phyloP scores from a whole-genome alignment of 2,329 filamentous ascomycete species.

The Lecanicillium sp. region DNA sequence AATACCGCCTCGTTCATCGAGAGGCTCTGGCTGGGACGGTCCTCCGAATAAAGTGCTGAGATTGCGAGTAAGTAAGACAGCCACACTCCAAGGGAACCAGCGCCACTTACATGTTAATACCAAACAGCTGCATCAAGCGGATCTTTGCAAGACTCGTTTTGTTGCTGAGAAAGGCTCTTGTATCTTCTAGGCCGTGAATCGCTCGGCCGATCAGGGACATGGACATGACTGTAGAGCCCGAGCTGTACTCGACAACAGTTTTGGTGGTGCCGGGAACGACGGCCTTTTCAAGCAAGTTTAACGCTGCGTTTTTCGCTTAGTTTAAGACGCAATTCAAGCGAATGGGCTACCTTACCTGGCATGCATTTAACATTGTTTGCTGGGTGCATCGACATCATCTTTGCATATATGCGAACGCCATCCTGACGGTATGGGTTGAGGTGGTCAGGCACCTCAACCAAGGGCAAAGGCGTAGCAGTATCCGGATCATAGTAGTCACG shows the following conservation, averaged over 20 bases:
- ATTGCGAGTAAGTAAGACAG: too few species aligned
- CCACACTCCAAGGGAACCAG: too few species aligned
- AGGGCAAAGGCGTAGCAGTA: slow-evolving; percentile 45
- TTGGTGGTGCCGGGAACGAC: slow-evolving; percentile 32
- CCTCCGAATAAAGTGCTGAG: slow-evolving; percentile 46
- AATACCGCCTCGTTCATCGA: slow-evolving; percentile 45
- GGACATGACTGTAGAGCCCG: slow-evolving; percentile 53
- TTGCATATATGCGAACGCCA: slow-evolving; percentile 55
- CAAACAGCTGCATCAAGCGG: slow-evolving; percentile 51
- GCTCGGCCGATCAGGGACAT: slow-evolving; percentile 47
- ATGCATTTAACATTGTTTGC: slow-evolving; percentile 58
- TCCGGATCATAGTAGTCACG: slow-evolving; percentile 53
- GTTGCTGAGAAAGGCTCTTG: slow-evolving; percentile 48
- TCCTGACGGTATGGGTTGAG: slow-evolving; percentile 49
- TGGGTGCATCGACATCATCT: slow-evolving; percentile 58
- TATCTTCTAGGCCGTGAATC: slow-evolving; percentile 41
- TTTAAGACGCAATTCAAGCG: background rate
- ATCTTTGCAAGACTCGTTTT: slow-evolving; percentile 47
- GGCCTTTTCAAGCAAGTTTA: slow-evolving; percentile 39
- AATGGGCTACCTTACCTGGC: slow-evolving; percentile 32
- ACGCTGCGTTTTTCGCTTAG: slow-evolving; percentile 27
- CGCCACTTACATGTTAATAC: slow-evolving; percentile 37
- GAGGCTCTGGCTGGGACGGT: slow-evolving; percentile 47
- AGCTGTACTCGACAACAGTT: slow-evolving; percentile 51
- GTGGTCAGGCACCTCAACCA: slow-evolving; percentile 50